Conservation (phyloP, 257 asterid genomes). For the Echites panduratus region DNA sequence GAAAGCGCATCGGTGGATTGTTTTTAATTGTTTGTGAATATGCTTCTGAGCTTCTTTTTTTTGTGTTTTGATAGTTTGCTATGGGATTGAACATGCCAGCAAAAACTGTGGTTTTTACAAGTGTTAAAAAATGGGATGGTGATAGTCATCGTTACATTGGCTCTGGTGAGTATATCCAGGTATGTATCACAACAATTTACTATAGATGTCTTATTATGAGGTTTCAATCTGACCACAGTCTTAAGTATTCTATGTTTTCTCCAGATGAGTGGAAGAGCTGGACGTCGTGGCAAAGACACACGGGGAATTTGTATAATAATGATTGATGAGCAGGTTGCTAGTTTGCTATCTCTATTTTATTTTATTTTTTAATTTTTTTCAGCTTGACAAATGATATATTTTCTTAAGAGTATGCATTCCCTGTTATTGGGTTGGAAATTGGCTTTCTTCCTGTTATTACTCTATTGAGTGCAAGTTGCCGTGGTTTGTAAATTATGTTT, state of each 20-base stretch:
- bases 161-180: constrained; percentile 99
- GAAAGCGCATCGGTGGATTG: neutral
- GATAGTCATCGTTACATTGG: constrained; percentile 94
- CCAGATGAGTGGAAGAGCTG: constrained; percentile 99
- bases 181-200: constrained; percentile 30
- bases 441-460: neutral
- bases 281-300: constrained; percentile 99
- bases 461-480: neutral
- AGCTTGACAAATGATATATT: neutral
- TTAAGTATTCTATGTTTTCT: constrained; percentile 22
- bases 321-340: constrained; percentile 82
- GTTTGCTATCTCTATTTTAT: neutral
- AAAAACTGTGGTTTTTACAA: constrained; percentile 95
- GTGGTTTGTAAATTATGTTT: too few relatives aligned
- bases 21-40: neutral
- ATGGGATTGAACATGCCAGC: constrained; percentile 99
- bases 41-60: constrained; percentile 18
- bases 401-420: neutral
- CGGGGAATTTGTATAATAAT: constrained; percentile 91
- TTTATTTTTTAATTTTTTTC: neutral
- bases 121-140: constrained; percentile 95
- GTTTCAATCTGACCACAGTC: constrained; percentile 16
- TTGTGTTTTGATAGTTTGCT: constrained; percentile 56
- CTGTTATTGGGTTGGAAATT: neutral
- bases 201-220: constrained; percentile 8